Conservation (phyloP, 164 flowering plant genomes). For the Vitis riparia region DNA sequence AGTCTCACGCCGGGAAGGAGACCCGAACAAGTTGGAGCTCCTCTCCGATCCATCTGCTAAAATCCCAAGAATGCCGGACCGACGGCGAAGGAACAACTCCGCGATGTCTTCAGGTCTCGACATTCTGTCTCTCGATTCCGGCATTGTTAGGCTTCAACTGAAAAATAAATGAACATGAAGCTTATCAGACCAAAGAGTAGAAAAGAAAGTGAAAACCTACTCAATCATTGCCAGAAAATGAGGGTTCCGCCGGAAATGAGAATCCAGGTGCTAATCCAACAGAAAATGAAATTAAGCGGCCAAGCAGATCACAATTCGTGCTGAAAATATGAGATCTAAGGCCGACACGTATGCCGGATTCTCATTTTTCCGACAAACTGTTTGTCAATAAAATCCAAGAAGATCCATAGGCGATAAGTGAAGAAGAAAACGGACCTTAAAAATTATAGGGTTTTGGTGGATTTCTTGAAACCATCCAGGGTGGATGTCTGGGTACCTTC, state of each 20-base stretch:
- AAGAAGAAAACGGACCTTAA: slow-evolving; percentile 2
- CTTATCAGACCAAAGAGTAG: background rate
- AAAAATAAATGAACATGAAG: background rate
- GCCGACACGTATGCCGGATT: background rate
- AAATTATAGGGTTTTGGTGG: background rate
- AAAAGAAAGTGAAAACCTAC: background rate
- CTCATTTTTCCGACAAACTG: background rate
- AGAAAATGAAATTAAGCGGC: background rate
- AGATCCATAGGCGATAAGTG: background rate
- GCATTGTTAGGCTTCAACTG: slow-evolving; percentile 25
- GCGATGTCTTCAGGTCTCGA: slow-evolving; percentile 32
- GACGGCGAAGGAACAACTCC: slow-evolving; percentile 18
- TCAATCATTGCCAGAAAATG: background rate
- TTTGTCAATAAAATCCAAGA: background rate
- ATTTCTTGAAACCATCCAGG: background rate
- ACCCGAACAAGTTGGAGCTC: slow-evolving; percentile 5
- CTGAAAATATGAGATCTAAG: background rate
- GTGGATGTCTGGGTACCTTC: background rate
- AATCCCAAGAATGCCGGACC: slow-evolving; percentile 12
- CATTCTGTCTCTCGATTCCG: slow-evolving; percentile 54
- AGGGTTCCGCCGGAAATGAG: background rate
- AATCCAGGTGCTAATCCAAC: background rate
- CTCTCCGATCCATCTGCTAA: slow-evolving; percentile 15
- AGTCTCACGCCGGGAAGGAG: slow-evolving; percentile 10
- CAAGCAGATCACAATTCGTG: background rate